phyloP scores from a whole-genome alignment of 768 basidiomycete species.

The Macrocybe gigantea region DNA sequence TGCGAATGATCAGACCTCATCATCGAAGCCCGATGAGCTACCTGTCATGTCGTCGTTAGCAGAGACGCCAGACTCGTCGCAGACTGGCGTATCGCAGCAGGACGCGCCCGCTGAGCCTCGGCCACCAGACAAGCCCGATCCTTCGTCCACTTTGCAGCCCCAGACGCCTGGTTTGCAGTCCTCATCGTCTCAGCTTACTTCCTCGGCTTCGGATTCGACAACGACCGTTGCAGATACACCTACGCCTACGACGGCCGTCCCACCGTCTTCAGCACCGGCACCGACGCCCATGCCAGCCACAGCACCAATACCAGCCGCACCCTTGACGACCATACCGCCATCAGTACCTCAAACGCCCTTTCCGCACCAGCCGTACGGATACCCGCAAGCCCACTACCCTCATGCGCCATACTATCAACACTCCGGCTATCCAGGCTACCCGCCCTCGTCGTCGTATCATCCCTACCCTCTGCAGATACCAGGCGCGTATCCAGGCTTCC shows the following conservation, averaged over 20 bases:
- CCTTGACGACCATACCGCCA: conserved; percentile 36
- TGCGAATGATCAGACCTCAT: not conserved
- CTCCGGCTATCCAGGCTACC: conserved; percentile 38
- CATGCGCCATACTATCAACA: conserved; percentile 24
- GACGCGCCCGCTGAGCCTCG: conserved; percentile 14
- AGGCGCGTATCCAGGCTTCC: conserved; percentile 21
- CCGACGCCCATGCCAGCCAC: not conserved
- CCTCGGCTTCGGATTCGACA: not conserved
- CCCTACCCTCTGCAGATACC: conserved; percentile 30
- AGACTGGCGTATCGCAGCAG: conserved; percentile 6
- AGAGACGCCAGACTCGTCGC: conserved; percentile 10
- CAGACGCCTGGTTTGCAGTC: conserved; percentile 5
- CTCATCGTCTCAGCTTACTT: not conserved
- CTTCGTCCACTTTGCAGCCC: conserved; percentile 12
- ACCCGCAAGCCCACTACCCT: conserved; percentile 27
- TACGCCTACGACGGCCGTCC: not conserved
- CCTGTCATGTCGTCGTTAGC: conserved; percentile 14
- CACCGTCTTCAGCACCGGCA: not conserved
- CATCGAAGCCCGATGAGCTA: not conserved
- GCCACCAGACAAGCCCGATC: conserved; percentile 19
- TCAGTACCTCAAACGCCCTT: conserved; percentile 52
- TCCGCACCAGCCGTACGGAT: conserved; percentile 54
- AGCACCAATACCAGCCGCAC: conserved; percentile 4
- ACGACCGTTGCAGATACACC: not conserved
- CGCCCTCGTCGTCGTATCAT: conserved; percentile 27